A percentile compares a stretch with the other conserved stretches of the same genome.
phyloP scores from a whole-genome alignment of 768 basidiomycete genomes.

The Leucocoprinus sp. region DNA sequence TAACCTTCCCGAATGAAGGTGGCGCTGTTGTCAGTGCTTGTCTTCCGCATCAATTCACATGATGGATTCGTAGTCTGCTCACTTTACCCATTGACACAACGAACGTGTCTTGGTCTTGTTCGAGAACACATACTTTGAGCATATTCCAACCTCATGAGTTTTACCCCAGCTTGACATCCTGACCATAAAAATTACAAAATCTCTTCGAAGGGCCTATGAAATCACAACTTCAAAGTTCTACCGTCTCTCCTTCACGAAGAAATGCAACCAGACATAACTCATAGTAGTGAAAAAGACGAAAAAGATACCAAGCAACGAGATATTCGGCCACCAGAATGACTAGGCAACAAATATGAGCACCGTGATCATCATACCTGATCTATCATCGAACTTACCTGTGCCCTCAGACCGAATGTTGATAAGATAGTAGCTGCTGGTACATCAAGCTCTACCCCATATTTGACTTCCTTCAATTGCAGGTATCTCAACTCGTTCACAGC shows the following conservation, averaged over 20 bases:
- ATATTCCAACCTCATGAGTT: too few relatives aligned
- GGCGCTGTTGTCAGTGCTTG: too few relatives aligned
- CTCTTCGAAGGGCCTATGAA: too few relatives aligned
- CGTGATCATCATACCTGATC: not conserved
- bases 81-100: too few relatives aligned
- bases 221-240: constrained; percentile 21
- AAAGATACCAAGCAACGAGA: constrained; percentile 76
- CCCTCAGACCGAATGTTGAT: constrained; percentile 86
- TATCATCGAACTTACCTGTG: constrained; percentile 46
- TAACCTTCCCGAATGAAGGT: too few relatives aligned
- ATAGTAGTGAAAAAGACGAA: constrained; percentile 70
- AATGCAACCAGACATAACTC: constrained; percentile 77
- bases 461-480: constrained; percentile 84
- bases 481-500: constrained; percentile 97
- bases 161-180: not conserved
- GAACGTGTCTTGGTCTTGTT: too few relatives aligned
- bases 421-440: constrained; percentile 94
- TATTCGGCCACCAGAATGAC: constrained; percentile 99
- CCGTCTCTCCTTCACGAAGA: constrained; percentile 79
- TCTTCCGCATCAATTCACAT: too few relatives aligned
- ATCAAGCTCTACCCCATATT: constrained; percentile 96
- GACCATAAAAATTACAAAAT: not conserved
- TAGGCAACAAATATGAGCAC: constrained; percentile 16
- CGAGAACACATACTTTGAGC: too few relatives aligned
- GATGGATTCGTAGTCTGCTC: too few relatives aligned